phyloP scores from a whole-genome alignment of 768 basidiomycete genomes.

The Trametes sanguinea region DNA sequence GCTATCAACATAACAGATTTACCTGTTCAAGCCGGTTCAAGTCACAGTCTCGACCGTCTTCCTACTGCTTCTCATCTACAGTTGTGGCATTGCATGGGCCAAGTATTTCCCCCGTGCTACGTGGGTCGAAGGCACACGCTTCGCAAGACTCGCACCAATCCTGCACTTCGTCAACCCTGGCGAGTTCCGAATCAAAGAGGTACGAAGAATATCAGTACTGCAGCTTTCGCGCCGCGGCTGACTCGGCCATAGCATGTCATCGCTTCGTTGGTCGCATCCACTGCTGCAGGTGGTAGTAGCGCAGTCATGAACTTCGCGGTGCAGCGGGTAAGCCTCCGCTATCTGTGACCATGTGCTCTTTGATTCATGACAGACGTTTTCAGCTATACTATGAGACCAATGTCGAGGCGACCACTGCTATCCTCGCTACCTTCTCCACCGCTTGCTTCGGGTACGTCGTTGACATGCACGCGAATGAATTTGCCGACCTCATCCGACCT shows the following conservation, averaged over 20 bases:
- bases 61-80: conserved; percentile 54
- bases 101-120: conserved; percentile 43
- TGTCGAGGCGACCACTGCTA: conserved; percentile 54
- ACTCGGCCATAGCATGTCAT: conserved; percentile 49
- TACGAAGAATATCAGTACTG: conserved; percentile 25
- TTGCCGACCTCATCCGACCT: neutral
- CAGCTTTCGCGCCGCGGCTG: neutral
- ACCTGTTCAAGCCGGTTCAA: conserved; percentile 59
- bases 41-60: conserved; percentile 57
- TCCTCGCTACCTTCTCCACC: conserved; percentile 64
- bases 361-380: neutral
- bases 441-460: conserved; percentile 57
- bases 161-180: conserved; percentile 58
- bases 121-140: conserved; percentile 48
- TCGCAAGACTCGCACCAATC: conserved; percentile 41
- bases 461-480: neutral
- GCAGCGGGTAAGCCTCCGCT: conserved; percentile 44
- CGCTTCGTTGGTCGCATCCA: conserved; percentile 57
- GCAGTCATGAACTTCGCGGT: conserved; percentile 65
- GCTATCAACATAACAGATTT: conserved; percentile 42
- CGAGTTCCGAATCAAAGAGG: conserved; percentile 60
- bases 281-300: conserved; percentile 53
- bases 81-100: conserved; percentile 53
- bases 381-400: conserved; percentile 63
- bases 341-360: neutral